Evolutionary conservation across 2,329 filamentous ascomycete genomes (phyloP).

Genomic region (Coleophoma cylindrospora): DNA sequence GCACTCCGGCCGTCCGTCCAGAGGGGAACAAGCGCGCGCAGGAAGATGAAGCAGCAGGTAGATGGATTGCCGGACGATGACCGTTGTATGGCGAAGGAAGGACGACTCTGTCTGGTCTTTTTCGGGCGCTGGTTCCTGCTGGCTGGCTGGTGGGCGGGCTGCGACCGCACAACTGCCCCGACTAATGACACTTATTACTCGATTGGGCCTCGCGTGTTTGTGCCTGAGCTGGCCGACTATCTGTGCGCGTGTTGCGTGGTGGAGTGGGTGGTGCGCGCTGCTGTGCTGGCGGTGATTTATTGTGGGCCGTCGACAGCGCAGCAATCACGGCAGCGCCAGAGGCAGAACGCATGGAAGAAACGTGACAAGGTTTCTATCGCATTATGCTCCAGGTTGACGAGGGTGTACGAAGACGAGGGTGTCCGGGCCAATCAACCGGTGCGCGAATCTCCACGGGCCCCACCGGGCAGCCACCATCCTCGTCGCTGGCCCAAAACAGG

Average conservation of each 20-base stretch:
- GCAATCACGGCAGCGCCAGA: too few relatives aligned
- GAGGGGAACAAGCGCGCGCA: too few relatives aligned
- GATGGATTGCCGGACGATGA: too few relatives aligned
- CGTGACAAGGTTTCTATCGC: slow-evolving; percentile 22
- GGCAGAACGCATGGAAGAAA: slow-evolving; percentile 22
- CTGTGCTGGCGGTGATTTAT: neutral
- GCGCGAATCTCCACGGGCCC: neutral
- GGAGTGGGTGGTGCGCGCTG: neutral
- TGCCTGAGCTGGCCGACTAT: neutral
- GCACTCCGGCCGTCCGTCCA: too few relatives aligned
- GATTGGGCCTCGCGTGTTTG: too few relatives aligned
- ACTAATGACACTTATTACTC: too few relatives aligned
- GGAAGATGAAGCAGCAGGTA: too few relatives aligned
- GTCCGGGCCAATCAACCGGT: slow-evolving; percentile 10
- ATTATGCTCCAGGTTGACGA: slow-evolving; percentile 10
- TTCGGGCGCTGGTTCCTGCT: too few relatives aligned
- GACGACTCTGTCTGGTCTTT: neutral
- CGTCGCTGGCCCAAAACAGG: neutral
- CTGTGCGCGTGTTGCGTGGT: slow-evolving; percentile 7
- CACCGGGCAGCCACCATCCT: neutral
- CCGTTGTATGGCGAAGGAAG: neutral
- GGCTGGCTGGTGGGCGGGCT: too few relatives aligned
- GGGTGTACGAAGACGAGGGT: neutral
- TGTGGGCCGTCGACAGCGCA: slow-evolving; percentile 14
- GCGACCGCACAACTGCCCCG: too few relatives aligned